Evolutionary conservation across 805 yeast species (phyloP).

Genomic region (Schwanniomyces sp.): DNA sequence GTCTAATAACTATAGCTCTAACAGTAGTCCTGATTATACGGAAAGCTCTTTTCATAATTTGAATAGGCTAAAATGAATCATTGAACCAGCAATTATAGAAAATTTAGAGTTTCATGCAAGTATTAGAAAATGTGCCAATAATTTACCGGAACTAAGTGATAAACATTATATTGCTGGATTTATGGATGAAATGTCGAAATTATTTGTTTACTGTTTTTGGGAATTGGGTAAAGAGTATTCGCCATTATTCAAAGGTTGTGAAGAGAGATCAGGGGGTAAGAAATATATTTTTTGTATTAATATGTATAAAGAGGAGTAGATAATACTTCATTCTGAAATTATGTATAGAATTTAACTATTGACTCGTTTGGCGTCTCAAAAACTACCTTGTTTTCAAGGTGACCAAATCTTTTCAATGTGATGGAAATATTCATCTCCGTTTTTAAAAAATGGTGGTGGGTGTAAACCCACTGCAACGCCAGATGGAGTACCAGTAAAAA

Average conservation of each 20-base stretch:
- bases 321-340: too few species aligned
- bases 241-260: conserved; percentile 9
- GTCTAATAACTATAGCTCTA: not conserved
- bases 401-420: too few species aligned
- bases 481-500: conserved; percentile 57
- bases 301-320: conserved; percentile 6
- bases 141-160: not conserved
- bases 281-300: conserved; percentile 10
- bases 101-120: conserved; percentile 2
- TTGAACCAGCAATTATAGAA: not conserved
- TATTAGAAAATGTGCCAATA: conserved; percentile 6
- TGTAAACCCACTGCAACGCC: conserved; percentile 21
- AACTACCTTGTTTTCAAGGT: too few species aligned
- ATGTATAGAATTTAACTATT: too few species aligned
- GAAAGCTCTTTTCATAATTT: too few species aligned
- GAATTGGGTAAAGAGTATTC: conserved; percentile 7
- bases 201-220: conserved; percentile 5
- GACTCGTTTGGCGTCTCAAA: too few species aligned
- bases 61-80: too few species aligned
- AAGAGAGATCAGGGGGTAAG: conserved; percentile 11
- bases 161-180: conserved; percentile 13
- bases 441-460: not conserved
- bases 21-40: not conserved
- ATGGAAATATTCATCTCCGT: not conserved
- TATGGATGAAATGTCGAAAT: conserved; percentile 6